phyloP scores from a whole-genome alignment of 2,329 filamentous ascomycete species.

The Trichoderma sp. region DNA sequence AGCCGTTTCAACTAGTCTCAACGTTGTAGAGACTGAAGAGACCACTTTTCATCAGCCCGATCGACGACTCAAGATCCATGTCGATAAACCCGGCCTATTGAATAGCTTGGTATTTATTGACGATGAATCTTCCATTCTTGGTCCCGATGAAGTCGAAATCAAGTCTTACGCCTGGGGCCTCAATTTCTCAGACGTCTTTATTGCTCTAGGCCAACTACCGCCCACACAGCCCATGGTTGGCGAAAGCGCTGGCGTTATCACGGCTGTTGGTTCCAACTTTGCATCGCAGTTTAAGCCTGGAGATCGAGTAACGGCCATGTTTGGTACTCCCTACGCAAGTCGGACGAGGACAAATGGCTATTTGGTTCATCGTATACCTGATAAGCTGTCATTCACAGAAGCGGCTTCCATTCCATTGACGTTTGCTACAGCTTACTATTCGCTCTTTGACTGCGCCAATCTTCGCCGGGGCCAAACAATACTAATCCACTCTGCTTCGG shows the following conservation, averaged over 20 bases:
- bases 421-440: slow-evolving; percentile 32
- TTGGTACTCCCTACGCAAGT: slow-evolving; percentile 18
- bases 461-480: slow-evolving; percentile 33
- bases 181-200: slow-evolving; percentile 45
- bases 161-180: slow-evolving; percentile 35
- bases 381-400: slow-evolving; percentile 8
- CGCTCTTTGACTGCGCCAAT: slow-evolving; percentile 33
- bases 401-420: slow-evolving; percentile 21
- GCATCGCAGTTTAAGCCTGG: slow-evolving; percentile 32
- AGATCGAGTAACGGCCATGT: slow-evolving; percentile 18
- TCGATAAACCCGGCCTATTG: slow-evolving; percentile 29
- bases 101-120: slow-evolving; percentile 32
- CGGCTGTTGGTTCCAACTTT: slow-evolving; percentile 38
- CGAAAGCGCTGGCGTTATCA: slow-evolving; percentile 42
- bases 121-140: slow-evolving; percentile 28
- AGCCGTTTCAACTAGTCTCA: neutral
- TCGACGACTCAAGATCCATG: neutral
- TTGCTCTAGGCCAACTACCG: slow-evolving; percentile 42
- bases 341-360: slow-evolving; percentile 10
- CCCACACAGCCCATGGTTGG: slow-evolving; percentile 38
- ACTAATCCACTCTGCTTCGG: slow-evolving; percentile 35
- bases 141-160: slow-evolving; percentile 30
- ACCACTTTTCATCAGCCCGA: neutral
- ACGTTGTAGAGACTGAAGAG: neutral
- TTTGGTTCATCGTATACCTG: slow-evolving; percentile 1